A percentile compares a stretch with the other conserved stretches of the same genome.
Evolutionary conservation across 106 monocot species (phyloP).

Genomic region (Dioscorea alata): DNA sequence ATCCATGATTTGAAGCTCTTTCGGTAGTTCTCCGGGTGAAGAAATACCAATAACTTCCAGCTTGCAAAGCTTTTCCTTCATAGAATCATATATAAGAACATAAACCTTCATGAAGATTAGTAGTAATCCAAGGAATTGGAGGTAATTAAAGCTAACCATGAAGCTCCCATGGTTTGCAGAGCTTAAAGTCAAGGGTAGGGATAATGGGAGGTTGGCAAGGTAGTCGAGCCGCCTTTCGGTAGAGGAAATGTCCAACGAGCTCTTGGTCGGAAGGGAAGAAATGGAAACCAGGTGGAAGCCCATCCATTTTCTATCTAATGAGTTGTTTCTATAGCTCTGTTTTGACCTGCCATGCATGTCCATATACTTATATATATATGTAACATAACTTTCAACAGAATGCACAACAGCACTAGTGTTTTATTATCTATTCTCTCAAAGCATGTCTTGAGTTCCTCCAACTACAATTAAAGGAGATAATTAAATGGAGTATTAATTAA

Average conservation of each 20-base stretch:
- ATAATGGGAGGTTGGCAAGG: constrained; percentile 71
- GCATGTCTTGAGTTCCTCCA: no score
- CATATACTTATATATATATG: neutral
- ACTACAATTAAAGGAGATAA: no score
- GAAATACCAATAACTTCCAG: constrained; percentile 72
- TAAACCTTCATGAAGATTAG: no score
- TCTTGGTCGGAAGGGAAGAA: constrained; percentile 94
- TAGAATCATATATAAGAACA: neutral
- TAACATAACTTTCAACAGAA: no score
- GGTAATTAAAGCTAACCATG: constrained; percentile 22
- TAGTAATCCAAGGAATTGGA: no score
- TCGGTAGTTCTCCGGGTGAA: constrained; percentile 37
- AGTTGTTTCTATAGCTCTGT: no score
- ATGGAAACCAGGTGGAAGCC: constrained; percentile 79
- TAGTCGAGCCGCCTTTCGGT: constrained; percentile 38
- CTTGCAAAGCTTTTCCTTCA: constrained; percentile 72
- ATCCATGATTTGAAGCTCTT: constrained; percentile 37
- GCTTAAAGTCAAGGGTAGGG: constrained; percentile 55
- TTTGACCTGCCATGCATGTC: no score
- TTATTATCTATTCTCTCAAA: no score
- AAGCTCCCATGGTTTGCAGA: constrained; percentile 79
- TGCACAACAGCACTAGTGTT: no score
- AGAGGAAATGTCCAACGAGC: constrained; percentile 80
- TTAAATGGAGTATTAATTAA: no score
- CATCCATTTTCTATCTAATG: neutral